These are phyloP conservation scores for Rachicladosporium sp. DNA, from an alignment of 2,329 filamentous ascomycete genomes.

Conservation along the genomic window DNA sequence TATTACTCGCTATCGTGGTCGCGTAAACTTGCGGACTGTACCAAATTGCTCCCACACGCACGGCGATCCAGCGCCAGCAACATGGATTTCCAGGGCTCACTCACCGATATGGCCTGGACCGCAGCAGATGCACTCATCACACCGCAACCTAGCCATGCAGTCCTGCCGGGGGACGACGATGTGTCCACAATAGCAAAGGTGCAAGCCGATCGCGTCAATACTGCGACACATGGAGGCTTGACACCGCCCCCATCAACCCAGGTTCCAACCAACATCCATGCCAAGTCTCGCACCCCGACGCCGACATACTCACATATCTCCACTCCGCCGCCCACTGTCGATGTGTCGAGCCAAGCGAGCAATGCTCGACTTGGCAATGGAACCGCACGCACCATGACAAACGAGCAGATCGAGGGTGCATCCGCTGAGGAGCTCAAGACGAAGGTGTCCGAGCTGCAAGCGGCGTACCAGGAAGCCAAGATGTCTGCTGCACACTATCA, in stretches of 20 bases:
- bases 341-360: slow-evolving; percentile 8
- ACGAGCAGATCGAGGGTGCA: slow-evolving; percentile 41
- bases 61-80: slow-evolving; percentile 3
- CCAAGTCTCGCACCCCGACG: slow-evolving; percentile 37
- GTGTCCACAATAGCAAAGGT: slow-evolving; percentile 9
- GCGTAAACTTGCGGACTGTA: slow-evolving; percentile 4
- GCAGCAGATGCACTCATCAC: slow-evolving; percentile 10
- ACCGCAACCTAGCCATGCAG: slow-evolving; percentile 21
- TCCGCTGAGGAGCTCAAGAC: slow-evolving; percentile 39
- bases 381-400: slow-evolving; percentile 26
- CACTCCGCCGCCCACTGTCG: slow-evolving; percentile 36
- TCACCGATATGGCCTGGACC: background rate
- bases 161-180: slow-evolving; percentile 24
- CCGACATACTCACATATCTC: slow-evolving; percentile 37
- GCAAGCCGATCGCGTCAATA: slow-evolving; percentile 16
- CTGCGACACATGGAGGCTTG: slow-evolving; percentile 23
- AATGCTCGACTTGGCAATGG: slow-evolving; percentile 6
- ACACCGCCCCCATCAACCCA: slow-evolving; percentile 55
- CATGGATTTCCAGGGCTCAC: slow-evolving; percentile 1
- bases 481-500: slow-evolving; percentile 84
- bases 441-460: slow-evolving; percentile 41
- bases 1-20: background rate
- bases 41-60: background rate
- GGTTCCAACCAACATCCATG: slow-evolving; percentile 22
- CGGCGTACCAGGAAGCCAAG: slow-evolving; percentile 52